Base-by-base conservation (phyloP, 176 grass and related monocot species). In the Musa beccarii region DNA sequence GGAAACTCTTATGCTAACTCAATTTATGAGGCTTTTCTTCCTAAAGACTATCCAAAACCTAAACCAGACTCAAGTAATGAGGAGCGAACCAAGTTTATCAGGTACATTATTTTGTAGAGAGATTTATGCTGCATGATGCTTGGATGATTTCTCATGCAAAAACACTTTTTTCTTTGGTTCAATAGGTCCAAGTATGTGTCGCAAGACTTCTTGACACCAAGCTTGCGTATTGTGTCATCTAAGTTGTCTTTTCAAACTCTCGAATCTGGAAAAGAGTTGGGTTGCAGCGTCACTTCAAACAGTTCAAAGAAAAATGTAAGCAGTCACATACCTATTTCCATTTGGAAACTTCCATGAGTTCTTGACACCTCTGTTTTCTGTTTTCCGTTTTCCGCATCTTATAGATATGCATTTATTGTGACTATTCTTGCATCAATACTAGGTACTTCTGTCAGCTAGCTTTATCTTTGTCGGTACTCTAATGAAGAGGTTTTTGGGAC, bases 1-100 rank as follows among this genome's bases (percentile, higher is more conserved):
- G 92, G 92, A 78, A 96, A 96, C 73, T 88, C 85, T 21, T 87
- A 86, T 9, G 92, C 89, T 2, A 96, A 96, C 79, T 80, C 89
- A 50, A 91, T 90, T 72, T 92, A 88, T 59, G 89, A 96, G 66
- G 89, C 92, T 69, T 96, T 92, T 83, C 81, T 96, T 49, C 86
- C 92, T n/a, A 53, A 89, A 74, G 66, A 62, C 52, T 89, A 89
- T 76, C 4, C 59, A 25, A 97, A 89, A 62, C 90, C 94, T 51
- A 84, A 84, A 16, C 77, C 86, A 53, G 77, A 91, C 77, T 83
- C 90, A 22, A 69, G 51, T 53, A 80, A 81, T 53, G 83, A 91
- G 75, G 90, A 89, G 29, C 72, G 94, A 52, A 62, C 70, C 14
- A 83, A 82, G 10, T 97, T 97, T 78, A 93, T 97, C 68, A 88